Evolutionary conservation across 805 yeast species (phyloP), one percentile per base, ranked within the genome.

Genomic region (Metschnikowia drakensbergensis): DNA sequence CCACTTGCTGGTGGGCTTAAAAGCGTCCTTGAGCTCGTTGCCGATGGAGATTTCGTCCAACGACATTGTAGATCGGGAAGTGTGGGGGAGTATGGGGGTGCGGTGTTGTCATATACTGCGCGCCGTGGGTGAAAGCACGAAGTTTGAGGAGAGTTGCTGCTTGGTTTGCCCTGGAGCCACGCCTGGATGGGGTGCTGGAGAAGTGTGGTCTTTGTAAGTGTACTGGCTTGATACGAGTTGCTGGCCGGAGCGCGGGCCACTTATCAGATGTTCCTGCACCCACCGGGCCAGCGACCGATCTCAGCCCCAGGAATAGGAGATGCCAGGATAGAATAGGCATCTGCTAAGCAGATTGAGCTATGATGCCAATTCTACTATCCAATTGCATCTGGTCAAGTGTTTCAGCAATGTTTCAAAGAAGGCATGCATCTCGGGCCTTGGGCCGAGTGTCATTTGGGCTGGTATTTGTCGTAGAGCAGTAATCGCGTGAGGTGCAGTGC

Each of bases 1-100:
- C 98, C 98, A 94, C 50, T 82, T 82, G 51, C 80, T 78, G 1
- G 96, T 87, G 41, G 77, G 76, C 54, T 86, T 84, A 72, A 75
- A 94, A 10, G 88, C 82, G 64, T 94, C 97, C 60, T 85, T 83
- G 48, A 86, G 69, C 59, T 84, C 90, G 63, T 84, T 83, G 29
- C 92, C 94, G 38, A 86, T 78, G 48, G 75, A 70, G 27, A 58
- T 36, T 25, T 55, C 58, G 28, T 54, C 59, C 46, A 56, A 51
- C 25, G 59, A 56, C 59, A 56, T 56, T 17, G 3, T 13, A 22
- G 41, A 5, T n/a, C 8, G 10, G 31, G 32, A 37, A 13, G 43
- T 30, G 34, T 30, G 42, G 28, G 25, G 42, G 6, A 11, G 4
- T 6, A 9, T 22, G 42, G 11, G 42, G 27, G 17, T 29, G 10